Evolutionary conservation across 2,329 filamentous ascomycete species (phyloP).

Genomic region (Raffaelea ambrosiae): DNA sequence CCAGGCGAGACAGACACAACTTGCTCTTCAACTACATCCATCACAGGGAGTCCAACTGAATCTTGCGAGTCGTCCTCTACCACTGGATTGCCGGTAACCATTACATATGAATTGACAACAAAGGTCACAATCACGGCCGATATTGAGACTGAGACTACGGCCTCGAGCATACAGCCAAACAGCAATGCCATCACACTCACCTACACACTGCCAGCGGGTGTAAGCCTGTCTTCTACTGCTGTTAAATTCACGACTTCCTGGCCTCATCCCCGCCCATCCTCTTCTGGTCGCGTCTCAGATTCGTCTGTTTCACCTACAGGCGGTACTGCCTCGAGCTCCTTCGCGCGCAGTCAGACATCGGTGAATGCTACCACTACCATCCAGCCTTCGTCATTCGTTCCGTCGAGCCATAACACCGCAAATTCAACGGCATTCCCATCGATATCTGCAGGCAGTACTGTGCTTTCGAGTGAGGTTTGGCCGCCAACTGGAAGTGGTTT

Average conservation of each 20-base stretch:
- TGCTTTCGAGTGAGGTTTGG: too few relatives aligned
- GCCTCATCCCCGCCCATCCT: background rate
- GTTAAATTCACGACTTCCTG: constrained; percentile 8
- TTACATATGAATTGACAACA: constrained; percentile 6
- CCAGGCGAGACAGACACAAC: too few relatives aligned
- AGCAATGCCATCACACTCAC: constrained; percentile 13
- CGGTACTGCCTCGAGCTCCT: background rate
- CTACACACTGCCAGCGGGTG: constrained; percentile 13
- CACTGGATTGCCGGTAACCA: background rate
- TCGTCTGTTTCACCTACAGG: constrained; percentile 5
- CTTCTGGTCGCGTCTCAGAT: background rate
- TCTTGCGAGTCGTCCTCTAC: background rate
- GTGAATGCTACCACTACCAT: too few relatives aligned
- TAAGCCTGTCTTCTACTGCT: constrained; percentile 1
- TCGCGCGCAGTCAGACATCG: background rate
- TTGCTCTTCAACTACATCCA: too few relatives aligned
- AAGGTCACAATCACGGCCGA: constrained; percentile 3
- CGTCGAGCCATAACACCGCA: too few relatives aligned
- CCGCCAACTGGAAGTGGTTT: too few relatives aligned
- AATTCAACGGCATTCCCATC: too few relatives aligned
- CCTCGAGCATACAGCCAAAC: background rate
- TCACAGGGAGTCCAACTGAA: too few relatives aligned
- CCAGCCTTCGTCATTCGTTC: too few relatives aligned
- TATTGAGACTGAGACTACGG: background rate
- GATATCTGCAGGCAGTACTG: too few relatives aligned